phyloP scores from a whole-genome alignment of 202 grass and related monocot genomes.

The Schoenoplectus tabernaemontani region DNA sequence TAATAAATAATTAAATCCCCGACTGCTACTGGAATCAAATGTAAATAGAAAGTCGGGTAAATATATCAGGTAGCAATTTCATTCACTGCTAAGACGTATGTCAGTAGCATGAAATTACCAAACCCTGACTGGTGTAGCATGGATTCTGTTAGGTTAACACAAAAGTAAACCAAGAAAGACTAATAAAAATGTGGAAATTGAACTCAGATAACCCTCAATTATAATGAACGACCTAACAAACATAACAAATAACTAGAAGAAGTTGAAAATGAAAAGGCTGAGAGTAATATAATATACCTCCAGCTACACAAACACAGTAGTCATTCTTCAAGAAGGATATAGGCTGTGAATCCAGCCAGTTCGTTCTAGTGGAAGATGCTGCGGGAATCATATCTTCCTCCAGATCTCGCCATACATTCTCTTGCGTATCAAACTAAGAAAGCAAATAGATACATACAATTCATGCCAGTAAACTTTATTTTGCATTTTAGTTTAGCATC shows the following conservation, averaged over 20 bases:
- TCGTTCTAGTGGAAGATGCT: constrained; percentile 62
- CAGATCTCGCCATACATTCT: constrained; percentile 88
- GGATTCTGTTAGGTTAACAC: not conserved
- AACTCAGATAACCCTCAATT: not conserved
- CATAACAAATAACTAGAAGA: no score
- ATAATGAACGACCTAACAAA: not conserved
- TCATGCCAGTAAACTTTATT: constrained; percentile 10
- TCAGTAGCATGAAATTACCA: not conserved
- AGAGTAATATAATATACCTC: constrained; percentile 38
- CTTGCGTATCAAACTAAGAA: constrained; percentile 67
- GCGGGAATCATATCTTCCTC: constrained; percentile 98
- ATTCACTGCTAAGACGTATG: not conserved
- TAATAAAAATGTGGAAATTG: not conserved
- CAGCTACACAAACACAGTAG: constrained; percentile 72
- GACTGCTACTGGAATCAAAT: constrained; percentile 10
- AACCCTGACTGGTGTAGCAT: not conserved
- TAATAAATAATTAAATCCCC: not conserved
- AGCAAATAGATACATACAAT: constrained; percentile 28
- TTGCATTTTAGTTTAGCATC: not conserved
- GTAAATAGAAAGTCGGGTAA: constrained; percentile 11
- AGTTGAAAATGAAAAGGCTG: not conserved
- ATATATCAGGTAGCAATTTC: constrained; percentile 18
- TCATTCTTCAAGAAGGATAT: constrained; percentile 61
- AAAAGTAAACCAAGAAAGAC: not conserved
- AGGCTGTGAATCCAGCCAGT: constrained; percentile 80